Evolutionary conservation across 208 protist genomes (phyloP).

Genomic region (Blastocrithidia nonstop): DNA sequence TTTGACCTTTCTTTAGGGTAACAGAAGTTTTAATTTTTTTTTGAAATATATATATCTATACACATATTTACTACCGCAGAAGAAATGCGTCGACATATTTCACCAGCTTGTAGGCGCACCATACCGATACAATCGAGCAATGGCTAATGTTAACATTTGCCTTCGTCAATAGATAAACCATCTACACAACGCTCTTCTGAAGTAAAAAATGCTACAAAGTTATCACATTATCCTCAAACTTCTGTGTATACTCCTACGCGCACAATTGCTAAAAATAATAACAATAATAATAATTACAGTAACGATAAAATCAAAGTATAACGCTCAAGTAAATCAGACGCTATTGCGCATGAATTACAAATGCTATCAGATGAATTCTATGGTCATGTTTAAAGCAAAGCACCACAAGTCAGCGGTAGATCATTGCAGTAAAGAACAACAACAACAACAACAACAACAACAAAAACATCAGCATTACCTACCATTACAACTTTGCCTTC

Average conservation of each 20-base stretch:
- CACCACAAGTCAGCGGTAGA: no score
- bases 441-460: not conserved
- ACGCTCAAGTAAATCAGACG: constrained; percentile 10
- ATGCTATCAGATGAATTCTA: constrained; percentile 43
- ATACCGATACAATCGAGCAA: no score
- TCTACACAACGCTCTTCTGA: constrained; percentile 3
- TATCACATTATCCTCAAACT: constrained; percentile 14
- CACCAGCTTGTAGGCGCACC: no score
- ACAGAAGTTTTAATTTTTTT: no score
- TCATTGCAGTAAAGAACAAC: no score
- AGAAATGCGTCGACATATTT: no score
- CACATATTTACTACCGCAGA: no score
- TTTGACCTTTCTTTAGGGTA: no score
- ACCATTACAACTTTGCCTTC: constrained; percentile 21
- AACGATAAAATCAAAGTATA: constrained; percentile 6
- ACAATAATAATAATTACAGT: not conserved
- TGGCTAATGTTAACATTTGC: not conserved
- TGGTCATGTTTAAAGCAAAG: no score
- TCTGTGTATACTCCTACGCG: constrained; percentile 21
- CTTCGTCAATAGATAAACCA: no score
- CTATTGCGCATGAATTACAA: constrained; percentile 40
- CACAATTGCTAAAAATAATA: not conserved
- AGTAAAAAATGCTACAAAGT: constrained; percentile 32
- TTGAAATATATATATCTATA: no score
- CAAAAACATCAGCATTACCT: constrained; percentile 14